Percentiles rank a stretch among this genome's conserved stretches.
These are phyloP conservation scores for Boletus huronensis DNA, from an alignment of 768 basidiomycete species.

Conservation along the genomic window DNA sequence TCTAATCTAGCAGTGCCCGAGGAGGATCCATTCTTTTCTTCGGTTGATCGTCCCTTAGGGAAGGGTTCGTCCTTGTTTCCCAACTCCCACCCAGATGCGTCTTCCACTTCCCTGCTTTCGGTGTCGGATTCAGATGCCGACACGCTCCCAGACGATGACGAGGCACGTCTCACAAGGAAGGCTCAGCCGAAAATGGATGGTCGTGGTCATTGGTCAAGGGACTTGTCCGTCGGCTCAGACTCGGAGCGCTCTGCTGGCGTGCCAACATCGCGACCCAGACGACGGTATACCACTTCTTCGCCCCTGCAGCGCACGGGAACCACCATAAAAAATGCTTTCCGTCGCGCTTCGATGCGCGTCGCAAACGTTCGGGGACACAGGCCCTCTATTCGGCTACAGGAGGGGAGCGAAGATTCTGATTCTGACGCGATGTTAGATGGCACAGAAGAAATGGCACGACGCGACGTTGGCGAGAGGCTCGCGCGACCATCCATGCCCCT, in stretches of 20 bases:
- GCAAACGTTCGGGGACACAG: conserved; percentile 70
- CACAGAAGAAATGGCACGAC: conserved; percentile 37
- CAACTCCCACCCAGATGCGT: conserved; percentile 44
- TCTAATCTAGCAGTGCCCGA: conserved; percentile 19
- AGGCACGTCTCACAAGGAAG: conserved; percentile 53
- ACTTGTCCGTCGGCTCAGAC: conserved; percentile 44
- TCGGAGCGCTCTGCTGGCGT: conserved; percentile 46
- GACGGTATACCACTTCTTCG: conserved; percentile 47
- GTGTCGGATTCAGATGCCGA: conserved; percentile 32
- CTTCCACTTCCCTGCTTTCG: conserved; percentile 50
- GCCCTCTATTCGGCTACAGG: conserved; percentile 53
- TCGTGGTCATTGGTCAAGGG: conserved; percentile 25
- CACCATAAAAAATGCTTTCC: conserved; percentile 55
- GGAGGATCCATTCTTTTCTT: conserved; percentile 51
- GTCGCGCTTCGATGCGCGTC: conserved; percentile 72
- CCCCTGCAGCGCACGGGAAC: conserved; percentile 61
- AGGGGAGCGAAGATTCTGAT: conserved; percentile 39
- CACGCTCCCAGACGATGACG: conserved; percentile 53
- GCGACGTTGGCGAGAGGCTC: conserved; percentile 20
- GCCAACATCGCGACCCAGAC: conserved; percentile 38
- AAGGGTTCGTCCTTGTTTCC: conserved; percentile 38
- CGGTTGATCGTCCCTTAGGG: conserved; percentile 33
- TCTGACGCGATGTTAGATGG: conserved; percentile 32
- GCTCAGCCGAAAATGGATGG: conserved; percentile 32
- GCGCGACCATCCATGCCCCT: conserved; percentile 45